Percentiles rank a stretch among this genome's conserved stretches.
Evolutionary conservation across 305 asterid genomes (phyloP).

Genomic region (Striga hermonthica): DNA sequence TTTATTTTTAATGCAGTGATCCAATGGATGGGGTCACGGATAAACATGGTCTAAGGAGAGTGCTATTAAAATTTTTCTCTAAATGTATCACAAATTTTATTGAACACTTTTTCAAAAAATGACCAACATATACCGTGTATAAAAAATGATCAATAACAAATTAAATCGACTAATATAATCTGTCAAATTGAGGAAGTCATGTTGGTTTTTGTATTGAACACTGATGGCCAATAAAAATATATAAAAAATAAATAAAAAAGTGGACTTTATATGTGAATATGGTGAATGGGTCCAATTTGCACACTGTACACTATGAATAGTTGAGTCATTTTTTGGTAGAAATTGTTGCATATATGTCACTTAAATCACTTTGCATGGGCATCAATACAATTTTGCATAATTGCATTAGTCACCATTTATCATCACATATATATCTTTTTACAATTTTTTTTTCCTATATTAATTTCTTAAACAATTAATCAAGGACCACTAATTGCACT

Average conservation of each 20-base stretch:
- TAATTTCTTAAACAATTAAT: neutral
- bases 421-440: neutral
- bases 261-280: neutral
- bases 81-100: no score
- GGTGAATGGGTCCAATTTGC: slow-evolving; percentile 25
- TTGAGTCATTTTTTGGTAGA: slow-evolving; percentile 8
- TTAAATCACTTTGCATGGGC: slow-evolving; percentile 29
- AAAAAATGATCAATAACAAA: no score
- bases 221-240: neutral
- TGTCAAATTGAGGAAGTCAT: no score
- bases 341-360: slow-evolving; percentile 27
- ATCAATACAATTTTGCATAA: slow-evolving; percentile 16
- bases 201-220: neutral
- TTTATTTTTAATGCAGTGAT: no score
- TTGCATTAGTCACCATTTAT: slow-evolving; percentile 15
- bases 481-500: slow-evolving; percentile 11
- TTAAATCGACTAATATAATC: no score
- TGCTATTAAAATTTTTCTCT: no score
- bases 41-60: no score
- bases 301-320: slow-evolving; percentile 13
- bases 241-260: neutral
- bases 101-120: no score
- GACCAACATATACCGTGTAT: no score
- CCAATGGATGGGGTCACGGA: no score
- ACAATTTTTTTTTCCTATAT: neutral